Evolutionary conservation across 345 rosid species (phyloP).

Genomic region (Balakata baccata): DNA sequence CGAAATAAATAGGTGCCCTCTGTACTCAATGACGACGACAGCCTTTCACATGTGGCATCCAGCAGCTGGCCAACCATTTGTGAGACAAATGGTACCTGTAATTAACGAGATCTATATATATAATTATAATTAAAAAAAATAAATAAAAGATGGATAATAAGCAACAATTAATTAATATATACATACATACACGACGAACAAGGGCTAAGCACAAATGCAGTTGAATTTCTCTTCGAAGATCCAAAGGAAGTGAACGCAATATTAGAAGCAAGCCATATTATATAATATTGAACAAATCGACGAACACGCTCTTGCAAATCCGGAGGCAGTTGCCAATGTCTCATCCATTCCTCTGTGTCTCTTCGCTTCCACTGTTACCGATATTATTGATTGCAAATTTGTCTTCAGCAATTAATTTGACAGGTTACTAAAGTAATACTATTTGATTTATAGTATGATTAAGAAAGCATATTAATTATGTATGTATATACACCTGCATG

Average conservation of each 20-base stretch:
- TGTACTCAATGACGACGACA: conserved; percentile 69
- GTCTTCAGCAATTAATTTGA: conserved; percentile 68
- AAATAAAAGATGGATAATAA: no score
- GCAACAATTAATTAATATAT: no score
- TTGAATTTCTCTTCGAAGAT: conserved; percentile 89
- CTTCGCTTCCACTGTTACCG: conserved; percentile 70
- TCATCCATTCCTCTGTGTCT: conserved; percentile 98
- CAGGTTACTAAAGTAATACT: no score
- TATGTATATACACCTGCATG: no score
- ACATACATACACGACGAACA: conserved; percentile 64
- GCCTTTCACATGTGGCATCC: conserved; percentile 88
- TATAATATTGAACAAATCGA: conserved; percentile 71
- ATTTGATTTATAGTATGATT: no score
- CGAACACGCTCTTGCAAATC: conserved; percentile 76
- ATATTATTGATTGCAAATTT: conserved; percentile 76
- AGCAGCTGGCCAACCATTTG: conserved; percentile 96
- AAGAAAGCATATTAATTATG: no score
- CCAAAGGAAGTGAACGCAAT: conserved; percentile 63
- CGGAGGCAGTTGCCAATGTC: conserved; percentile 82
- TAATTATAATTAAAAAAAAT: no score
- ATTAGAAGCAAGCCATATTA: conserved; percentile 95
- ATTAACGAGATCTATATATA: no score
- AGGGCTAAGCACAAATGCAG: conserved; percentile 83
- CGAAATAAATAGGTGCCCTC: conserved; percentile 63
- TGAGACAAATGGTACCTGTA: conserved; percentile 84